These are phyloP conservation scores for Suillus placidus DNA, from an alignment of 768 basidiomycete genomes.

Conservation along the genomic window DNA sequence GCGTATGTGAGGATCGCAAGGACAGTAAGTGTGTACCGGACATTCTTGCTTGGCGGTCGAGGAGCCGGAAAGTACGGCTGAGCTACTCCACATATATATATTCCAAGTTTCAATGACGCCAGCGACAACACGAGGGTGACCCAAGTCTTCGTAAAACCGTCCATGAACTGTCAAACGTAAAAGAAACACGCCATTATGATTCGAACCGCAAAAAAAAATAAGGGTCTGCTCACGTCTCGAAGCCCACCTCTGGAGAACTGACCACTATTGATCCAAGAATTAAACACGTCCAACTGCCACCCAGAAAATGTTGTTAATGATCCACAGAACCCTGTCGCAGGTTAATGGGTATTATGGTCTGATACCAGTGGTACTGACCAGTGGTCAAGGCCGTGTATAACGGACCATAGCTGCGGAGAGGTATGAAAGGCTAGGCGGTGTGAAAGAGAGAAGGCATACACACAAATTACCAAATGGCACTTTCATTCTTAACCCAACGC, in stretches of 20 bases:
- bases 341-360: slow-evolving; percentile 5
- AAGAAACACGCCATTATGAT: slow-evolving; percentile 1
- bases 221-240: slow-evolving; percentile 57
- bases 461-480: slow-evolving; percentile 76
- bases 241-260: slow-evolving; percentile 63
- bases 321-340: slow-evolving; percentile 80
- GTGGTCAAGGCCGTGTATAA: slow-evolving; percentile 88
- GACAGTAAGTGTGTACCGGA: slow-evolving; percentile 54
- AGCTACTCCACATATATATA: slow-evolving; percentile 53
- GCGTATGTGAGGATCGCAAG: slow-evolving; percentile 70
- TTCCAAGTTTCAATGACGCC: slow-evolving; percentile 77
- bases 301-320: slow-evolving; percentile 95
- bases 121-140: slow-evolving; percentile 79
- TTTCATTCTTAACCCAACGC: slow-evolving; percentile 70
- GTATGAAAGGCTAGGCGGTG: slow-evolving; percentile 14
- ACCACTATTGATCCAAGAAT: slow-evolving; percentile 77
- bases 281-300: slow-evolving; percentile 90
- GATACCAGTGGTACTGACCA: slow-evolving; percentile 44
- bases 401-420: slow-evolving; percentile 73
- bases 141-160: slow-evolving; percentile 79
- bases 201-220: background rate
- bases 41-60: slow-evolving; percentile 42
- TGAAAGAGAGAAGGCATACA: slow-evolving; percentile 52
- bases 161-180: slow-evolving; percentile 63
- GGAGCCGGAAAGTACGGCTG: slow-evolving; percentile 45